phyloP scores from a whole-genome alignment of 2,329 filamentous ascomycete species.

The Aspergillus vadensis region DNA sequence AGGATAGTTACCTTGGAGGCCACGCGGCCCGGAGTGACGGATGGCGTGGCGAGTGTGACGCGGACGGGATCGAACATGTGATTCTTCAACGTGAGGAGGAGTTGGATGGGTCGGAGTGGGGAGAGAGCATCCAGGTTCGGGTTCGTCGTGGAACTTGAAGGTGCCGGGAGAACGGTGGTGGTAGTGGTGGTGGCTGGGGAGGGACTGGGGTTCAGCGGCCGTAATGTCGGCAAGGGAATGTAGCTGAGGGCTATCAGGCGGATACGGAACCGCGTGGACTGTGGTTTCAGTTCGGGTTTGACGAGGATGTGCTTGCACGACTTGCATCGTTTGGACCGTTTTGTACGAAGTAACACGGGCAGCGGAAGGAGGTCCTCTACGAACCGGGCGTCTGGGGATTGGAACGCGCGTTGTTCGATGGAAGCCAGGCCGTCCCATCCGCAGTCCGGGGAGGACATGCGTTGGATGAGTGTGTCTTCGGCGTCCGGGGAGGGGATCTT shows the following conservation, averaged over 20 bases:
- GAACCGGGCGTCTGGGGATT: slow-evolving; percentile 61
- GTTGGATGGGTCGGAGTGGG: slow-evolving; percentile 65
- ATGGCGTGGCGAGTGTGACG: slow-evolving; percentile 83
- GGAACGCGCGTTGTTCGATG: slow-evolving; percentile 53
- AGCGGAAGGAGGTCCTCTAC: slow-evolving; percentile 76
- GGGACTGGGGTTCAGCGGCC: slow-evolving; percentile 58
- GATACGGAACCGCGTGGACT: slow-evolving; percentile 88
- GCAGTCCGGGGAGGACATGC: slow-evolving; percentile 53
- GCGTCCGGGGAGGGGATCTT: slow-evolving; percentile 60
- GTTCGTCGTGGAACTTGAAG: slow-evolving; percentile 36
- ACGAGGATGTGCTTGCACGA: slow-evolving; percentile 92
- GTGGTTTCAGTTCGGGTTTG: slow-evolving; percentile 88
- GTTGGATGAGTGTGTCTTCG: slow-evolving; percentile 63
- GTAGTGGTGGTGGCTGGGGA: slow-evolving; percentile 20
- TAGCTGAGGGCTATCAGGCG: slow-evolving; percentile 84
- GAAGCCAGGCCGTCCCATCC: slow-evolving; percentile 68
- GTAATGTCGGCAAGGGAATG: slow-evolving; percentile 74
- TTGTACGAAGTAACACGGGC: slow-evolving; percentile 81
- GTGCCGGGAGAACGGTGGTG: slow-evolving; percentile 15
- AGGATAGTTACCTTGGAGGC: slow-evolving; percentile 83
- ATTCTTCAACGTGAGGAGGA: slow-evolving; percentile 87
- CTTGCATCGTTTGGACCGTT: slow-evolving; percentile 90
- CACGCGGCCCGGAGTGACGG: slow-evolving; percentile 74
- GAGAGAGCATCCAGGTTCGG: slow-evolving; percentile 52
- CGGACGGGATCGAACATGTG: slow-evolving; percentile 89